Base-by-base conservation (phyloP, 202 grass and related monocot genomes). In the Digitaria exilis region DNA sequence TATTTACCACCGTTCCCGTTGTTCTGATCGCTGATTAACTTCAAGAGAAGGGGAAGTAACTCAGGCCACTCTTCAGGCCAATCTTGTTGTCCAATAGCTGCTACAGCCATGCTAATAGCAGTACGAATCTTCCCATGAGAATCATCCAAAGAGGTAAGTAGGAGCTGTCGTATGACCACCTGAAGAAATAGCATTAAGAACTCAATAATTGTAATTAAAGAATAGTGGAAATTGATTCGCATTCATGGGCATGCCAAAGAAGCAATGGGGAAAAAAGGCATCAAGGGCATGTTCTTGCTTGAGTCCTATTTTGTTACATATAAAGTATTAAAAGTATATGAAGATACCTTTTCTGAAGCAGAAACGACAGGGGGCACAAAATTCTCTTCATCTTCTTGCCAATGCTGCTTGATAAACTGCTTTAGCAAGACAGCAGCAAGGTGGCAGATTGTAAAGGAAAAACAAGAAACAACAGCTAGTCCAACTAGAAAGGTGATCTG, bases 11-110 rank as follows among this genome's bases (percentile, higher is more conserved):
- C 90, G 85, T 89, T 86, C 67, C 79, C 84, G 58, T 96, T 96
- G 84, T 78, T 84, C 85, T 95, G 80, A 19, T 92, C 93, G 51
- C 76, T 85, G 78, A 98, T 98, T 82, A 98, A 80, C 77, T 88
- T 95, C 65, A 98, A 85, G 73, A 98, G 89, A 87, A 94, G 87
- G 12, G 93, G 93, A 68, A 98, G 89, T 66, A 98, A 88, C 74
- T 98, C 96, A 48, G 89, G 91, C 93, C 96, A 98, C 56, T 92
- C 90, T 88, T 98, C 93, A 74, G 89, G 96, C 96, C 96, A 98
- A 75, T 98, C 96, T 72, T 92, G 89, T 71, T 96, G 96, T 44
- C 89, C 91, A 92, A 98, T 96, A 46, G 92, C 84, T 80, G 91
- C 92, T 77, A 96, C 76, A 76, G 91, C 92, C 96, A 98, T 95